Percentiles rank a stretch among this genome's conserved stretches.
Conservation (phyloP, 2,329 filamentous ascomycete genomes). For the Paramyrothecium roridum region DNA sequence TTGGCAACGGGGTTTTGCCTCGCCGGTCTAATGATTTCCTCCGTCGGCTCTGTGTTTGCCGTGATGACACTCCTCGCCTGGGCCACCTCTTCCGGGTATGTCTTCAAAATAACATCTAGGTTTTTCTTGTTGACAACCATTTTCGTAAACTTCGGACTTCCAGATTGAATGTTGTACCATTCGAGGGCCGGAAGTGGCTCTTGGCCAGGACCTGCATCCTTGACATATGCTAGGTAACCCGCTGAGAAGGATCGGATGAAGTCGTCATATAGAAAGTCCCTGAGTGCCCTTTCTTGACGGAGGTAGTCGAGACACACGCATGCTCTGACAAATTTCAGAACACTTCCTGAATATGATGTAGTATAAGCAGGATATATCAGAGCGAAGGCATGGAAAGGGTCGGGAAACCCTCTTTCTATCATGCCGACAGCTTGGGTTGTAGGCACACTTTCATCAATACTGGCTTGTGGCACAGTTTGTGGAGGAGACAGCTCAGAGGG, state of each 20-base stretch:
- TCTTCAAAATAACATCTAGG: conserved; percentile 27
- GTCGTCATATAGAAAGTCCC: conserved; percentile 48
- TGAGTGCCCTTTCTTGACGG: conserved; percentile 26
- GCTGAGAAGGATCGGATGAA: conserved; percentile 43
- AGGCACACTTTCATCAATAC: too few species aligned
- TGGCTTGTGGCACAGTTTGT: too few species aligned
- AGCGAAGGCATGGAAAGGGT: conserved; percentile 35
- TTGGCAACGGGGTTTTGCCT: conserved; percentile 1
- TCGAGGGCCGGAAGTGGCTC: conserved; percentile 33
- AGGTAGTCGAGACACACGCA: conserved; percentile 40
- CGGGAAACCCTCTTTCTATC: not conserved
- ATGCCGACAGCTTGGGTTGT: not conserved
- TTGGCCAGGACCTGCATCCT: conserved; percentile 14
- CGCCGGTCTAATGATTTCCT: not conserved
- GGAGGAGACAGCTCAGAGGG: too few species aligned
- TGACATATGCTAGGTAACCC: conserved; percentile 39
- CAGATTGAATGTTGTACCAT: conserved; percentile 34
- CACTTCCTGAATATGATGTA: conserved; percentile 32
- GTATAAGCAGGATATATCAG: conserved; percentile 41
- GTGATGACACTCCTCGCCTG: conserved; percentile 12
- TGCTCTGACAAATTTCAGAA: conserved; percentile 39
- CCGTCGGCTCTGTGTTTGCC: not conserved
- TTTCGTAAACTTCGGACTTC: conserved; percentile 22
- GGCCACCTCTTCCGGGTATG: conserved; percentile 28
- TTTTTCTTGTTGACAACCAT: conserved; percentile 32